Evolutionary conservation across 2,329 filamentous ascomycete species (phyloP).

Genomic region (Raffaelea deltoideospora): DNA sequence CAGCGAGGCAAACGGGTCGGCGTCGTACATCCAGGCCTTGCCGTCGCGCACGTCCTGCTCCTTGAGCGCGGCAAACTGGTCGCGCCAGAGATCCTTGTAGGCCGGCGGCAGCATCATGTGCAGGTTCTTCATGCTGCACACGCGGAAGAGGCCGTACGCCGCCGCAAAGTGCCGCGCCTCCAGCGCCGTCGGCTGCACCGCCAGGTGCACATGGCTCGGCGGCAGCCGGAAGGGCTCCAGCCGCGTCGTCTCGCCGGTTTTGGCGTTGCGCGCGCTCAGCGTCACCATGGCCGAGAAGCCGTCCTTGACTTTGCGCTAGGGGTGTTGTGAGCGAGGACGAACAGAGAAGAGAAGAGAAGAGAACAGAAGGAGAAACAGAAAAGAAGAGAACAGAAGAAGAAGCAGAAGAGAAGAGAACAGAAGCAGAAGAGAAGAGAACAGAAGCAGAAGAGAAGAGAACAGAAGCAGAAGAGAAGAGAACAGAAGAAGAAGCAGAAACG

Average conservation of each 20-base stretch:
- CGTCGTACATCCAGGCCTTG: constrained; percentile 85
- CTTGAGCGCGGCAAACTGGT: constrained; percentile 74
- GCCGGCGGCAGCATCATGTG: constrained; percentile 87
- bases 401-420: background rate
- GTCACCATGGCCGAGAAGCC: constrained; percentile 73
- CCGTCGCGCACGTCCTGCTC: constrained; percentile 63
- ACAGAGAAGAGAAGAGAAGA: background rate
- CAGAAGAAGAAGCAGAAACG: too few relatives aligned
- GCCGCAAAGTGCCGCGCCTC: constrained; percentile 91
- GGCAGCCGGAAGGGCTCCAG: constrained; percentile 76
- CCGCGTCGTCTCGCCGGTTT: constrained; percentile 62
- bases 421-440: too few relatives aligned
- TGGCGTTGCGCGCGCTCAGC: constrained; percentile 58
- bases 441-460: too few relatives aligned
- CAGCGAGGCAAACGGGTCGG: constrained; percentile 76
- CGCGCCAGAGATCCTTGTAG: constrained; percentile 83
- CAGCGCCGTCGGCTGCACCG: constrained; percentile 61
- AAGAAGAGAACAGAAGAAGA: too few relatives aligned
- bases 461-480: too few relatives aligned
- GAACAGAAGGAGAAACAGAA: background rate
- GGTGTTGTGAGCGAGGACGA: background rate
- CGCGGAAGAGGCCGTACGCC: constrained; percentile 77
- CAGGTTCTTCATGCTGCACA: constrained; percentile 91
- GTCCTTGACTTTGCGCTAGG: constrained; percentile 46
- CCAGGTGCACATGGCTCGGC: constrained; percentile 58